Percentiles rank a stretch among this genome's conserved stretches.
Evolutionary conservation across 129 eudicot genomes (phyloP).

Genomic region (Flaveria linearis): DNA sequence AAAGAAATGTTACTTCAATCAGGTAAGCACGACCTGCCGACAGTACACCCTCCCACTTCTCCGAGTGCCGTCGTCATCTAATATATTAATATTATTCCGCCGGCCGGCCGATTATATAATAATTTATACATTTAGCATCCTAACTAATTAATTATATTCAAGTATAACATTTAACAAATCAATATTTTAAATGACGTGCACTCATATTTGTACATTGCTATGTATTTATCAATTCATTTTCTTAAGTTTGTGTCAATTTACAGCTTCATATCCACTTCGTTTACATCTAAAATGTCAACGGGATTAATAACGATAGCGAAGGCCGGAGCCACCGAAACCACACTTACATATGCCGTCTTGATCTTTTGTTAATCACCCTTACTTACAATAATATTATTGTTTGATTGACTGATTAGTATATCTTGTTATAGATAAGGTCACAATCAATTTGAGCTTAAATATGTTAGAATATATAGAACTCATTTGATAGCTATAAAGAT

Average conservation of each 20-base stretch:
- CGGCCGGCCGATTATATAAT: conserved; percentile 19
- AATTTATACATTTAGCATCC: not conserved
- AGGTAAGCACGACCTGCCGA: conserved; percentile 20
- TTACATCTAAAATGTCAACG: conserved; percentile 33
- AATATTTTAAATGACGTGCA: not conserved
- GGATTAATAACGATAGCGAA: not conserved
- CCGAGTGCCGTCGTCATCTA: conserved; percentile 27
- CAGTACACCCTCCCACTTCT: conserved; percentile 29
- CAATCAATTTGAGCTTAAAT: too few relatives aligned
- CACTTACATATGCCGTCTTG: not conserved
- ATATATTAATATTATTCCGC: not conserved
- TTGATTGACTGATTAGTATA: too few relatives aligned
- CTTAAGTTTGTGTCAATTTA: conserved; percentile 6
- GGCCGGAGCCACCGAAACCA: not conserved
- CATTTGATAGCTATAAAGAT: too few relatives aligned
- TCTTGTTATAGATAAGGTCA: too few relatives aligned
- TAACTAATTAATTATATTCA: not conserved
- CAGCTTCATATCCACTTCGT: conserved; percentile 22
- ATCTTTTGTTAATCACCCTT: not conserved
- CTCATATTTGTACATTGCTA: not conserved
- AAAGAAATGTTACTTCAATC: not conserved
- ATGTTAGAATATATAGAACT: too few relatives aligned
- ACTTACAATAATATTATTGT: too few relatives aligned
- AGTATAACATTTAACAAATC: not conserved
- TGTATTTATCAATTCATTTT: not conserved